Evolutionary conservation across 2,329 filamentous ascomycete genomes (phyloP).

Genomic region (Trichoderma oligosporum): DNA sequence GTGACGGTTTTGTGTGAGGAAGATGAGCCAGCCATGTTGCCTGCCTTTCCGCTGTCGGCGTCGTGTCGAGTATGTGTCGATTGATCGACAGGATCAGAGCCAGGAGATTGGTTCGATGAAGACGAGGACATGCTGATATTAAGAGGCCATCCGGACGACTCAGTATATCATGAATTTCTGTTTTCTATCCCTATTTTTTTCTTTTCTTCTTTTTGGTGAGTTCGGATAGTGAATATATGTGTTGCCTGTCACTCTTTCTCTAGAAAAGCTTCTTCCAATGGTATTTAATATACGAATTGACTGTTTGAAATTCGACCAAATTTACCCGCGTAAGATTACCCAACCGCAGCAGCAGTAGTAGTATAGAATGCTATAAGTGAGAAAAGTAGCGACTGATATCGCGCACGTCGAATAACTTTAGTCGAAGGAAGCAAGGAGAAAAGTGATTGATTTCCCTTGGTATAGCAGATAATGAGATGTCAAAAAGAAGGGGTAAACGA

Average conservation of each 20-base stretch:
- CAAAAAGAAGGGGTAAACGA: conserved; percentile 6
- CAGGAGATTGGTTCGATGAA: background rate
- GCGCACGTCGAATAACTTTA: background rate
- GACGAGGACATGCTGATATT: conserved; percentile 1
- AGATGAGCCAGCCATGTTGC: conserved; percentile 12
- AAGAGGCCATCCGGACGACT: conserved; percentile 15
- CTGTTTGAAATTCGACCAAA: background rate
- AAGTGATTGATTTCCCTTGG: conserved; percentile 12
- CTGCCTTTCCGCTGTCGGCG: background rate
- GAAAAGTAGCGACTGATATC: background rate
- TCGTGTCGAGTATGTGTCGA: background rate
- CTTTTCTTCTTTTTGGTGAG: too few relatives aligned
- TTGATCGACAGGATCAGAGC: background rate
- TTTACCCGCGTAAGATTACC: background rate
- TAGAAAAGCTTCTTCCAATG: background rate
- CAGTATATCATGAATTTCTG: background rate
- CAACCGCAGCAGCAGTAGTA: background rate
- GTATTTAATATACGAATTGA: background rate
- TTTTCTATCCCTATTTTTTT: background rate
- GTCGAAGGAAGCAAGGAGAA: background rate
- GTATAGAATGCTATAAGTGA: too few relatives aligned
- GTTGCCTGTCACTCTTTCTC: background rate
- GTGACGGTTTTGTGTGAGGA: conserved; percentile 35
- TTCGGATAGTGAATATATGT: background rate
- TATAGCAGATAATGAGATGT: background rate